Conservation (phyloP, 78 protist species). For the Pigoraptor vietnamica region DNA sequence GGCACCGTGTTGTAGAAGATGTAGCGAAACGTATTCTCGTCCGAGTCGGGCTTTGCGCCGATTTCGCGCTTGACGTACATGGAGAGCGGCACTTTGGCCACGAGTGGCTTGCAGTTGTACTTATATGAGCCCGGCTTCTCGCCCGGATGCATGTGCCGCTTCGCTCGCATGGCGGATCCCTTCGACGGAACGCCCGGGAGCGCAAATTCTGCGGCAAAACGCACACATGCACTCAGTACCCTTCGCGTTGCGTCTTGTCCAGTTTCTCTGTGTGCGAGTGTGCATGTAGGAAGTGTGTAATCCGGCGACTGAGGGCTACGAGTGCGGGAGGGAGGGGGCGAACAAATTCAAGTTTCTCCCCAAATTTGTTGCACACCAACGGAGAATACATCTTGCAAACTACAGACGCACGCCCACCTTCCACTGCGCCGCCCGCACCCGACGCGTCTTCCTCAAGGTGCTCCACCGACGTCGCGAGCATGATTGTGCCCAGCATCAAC, state of each 20-base stretch:
- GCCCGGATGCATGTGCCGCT: not conserved
- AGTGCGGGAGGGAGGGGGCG: too few species aligned
- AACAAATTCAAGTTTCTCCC: too few species aligned
- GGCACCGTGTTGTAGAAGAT: not conserved
- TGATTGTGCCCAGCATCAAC: not conserved
- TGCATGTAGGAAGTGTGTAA: too few species aligned
- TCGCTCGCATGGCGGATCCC: not conserved
- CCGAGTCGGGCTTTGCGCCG: not conserved
- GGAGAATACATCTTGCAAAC: too few species aligned
- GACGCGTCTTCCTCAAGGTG: not conserved
- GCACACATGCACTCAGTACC: too few species aligned
- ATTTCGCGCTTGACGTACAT: not conserved
- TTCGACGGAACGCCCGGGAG: not conserved
- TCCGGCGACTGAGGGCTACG: too few species aligned
- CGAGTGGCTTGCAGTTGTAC: not conserved
- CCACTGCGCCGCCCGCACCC: too few species aligned
- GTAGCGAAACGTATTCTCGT: not conserved
- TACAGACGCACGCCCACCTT: too few species aligned
- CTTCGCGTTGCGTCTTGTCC: too few species aligned
- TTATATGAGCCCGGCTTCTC: not conserved
- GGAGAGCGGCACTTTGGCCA: not conserved
- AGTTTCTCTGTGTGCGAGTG: too few species aligned
- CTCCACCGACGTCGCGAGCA: not conserved
- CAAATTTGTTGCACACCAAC: too few species aligned
- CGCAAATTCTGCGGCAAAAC: not conserved